phyloP scores from a whole-genome alignment of 768 basidiomycete genomes.

The Tephrocybe sp. region DNA sequence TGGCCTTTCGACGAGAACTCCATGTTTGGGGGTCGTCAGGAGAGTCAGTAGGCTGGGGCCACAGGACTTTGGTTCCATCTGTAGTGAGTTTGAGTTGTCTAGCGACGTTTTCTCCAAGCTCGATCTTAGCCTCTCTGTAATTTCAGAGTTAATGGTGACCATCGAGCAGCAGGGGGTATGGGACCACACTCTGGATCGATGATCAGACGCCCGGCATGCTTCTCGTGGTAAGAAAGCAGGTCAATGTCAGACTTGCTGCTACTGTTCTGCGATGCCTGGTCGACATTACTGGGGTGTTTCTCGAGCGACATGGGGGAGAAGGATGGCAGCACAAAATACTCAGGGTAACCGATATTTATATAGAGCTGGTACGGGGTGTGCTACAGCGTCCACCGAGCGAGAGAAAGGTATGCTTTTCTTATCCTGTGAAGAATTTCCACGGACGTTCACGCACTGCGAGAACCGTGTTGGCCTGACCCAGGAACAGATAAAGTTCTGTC shows the following conservation, averaged over 20 bases:
- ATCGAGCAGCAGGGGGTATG: no score
- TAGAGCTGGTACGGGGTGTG: not conserved
- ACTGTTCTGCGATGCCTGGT: conserved; percentile 19
- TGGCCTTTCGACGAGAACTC: conserved; percentile 49
- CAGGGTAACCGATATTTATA: not conserved
- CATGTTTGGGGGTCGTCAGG: conserved; percentile 71
- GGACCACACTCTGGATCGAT: conserved; percentile 67
- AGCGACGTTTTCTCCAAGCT: conserved; percentile 58
- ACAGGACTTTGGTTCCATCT: conserved; percentile 61
- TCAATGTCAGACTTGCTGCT: conserved; percentile 27
- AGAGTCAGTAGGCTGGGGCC: conserved; percentile 68
- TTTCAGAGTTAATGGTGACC: no score
- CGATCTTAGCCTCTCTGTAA: conserved; percentile 57
- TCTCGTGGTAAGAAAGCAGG: conserved; percentile 49
- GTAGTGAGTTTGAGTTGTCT: conserved; percentile 53
- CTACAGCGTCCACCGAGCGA: not conserved
- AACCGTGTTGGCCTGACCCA: no score
- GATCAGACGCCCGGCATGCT: conserved; percentile 56
- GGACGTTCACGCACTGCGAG: no score
- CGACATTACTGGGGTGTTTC: conserved; percentile 17
- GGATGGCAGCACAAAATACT: not conserved
- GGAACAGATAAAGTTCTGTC: no score
- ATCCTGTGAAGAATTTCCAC: no score
- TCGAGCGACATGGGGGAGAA: conserved; percentile 25
- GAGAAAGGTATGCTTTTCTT: no score